Conservation (phyloP, 2,329 filamentous ascomycete genomes). For the Bertia moriformis region DNA sequence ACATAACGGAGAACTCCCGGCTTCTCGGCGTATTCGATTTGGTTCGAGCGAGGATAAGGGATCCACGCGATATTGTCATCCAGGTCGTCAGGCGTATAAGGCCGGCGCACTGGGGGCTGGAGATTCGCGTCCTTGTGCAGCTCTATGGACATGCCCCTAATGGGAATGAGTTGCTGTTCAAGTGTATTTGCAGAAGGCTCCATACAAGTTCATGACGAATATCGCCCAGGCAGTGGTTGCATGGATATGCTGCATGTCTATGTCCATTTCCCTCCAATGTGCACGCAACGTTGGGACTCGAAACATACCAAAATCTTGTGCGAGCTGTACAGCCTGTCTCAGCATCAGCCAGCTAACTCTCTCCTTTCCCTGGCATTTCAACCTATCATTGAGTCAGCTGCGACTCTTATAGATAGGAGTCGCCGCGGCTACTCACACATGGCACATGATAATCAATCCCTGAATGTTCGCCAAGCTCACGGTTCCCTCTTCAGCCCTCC, state of each 20-base stretch:
- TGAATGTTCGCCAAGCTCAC: constrained; percentile 14
- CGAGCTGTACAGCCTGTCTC: constrained; percentile 14
- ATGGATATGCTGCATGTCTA: constrained; percentile 7
- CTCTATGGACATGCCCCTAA: too few species aligned
- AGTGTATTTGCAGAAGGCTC: constrained; percentile 9
- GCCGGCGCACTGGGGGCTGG: too few species aligned
- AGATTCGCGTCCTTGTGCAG: too few species aligned
- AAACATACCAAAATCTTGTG: constrained; percentile 14
- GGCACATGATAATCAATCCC: not conserved
- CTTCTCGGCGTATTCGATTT: constrained; percentile 9
- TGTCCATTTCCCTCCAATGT: constrained; percentile 4
- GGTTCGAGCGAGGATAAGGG: constrained; percentile 15
- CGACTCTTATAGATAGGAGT: too few species aligned
- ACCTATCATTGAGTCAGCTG: too few species aligned
- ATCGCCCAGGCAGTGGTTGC: constrained; percentile 14
- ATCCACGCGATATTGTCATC: constrained; percentile 11
- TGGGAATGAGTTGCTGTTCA: too few species aligned
- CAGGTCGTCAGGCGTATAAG: too few species aligned
- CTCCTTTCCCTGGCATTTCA: constrained; percentile 13
- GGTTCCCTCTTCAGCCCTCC: constrained; percentile 16
- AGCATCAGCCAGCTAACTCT: constrained; percentile 13
- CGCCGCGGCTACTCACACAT: not conserved
- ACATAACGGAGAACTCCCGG: constrained; percentile 12
- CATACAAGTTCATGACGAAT: constrained; percentile 14
- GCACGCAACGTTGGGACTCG: constrained; percentile 1